A percentile compares a stretch with the other conserved stretches of the same genome.
phyloP scores from a whole-genome alignment of 2,329 filamentous ascomycete genomes.

The Alternaria sp. region DNA sequence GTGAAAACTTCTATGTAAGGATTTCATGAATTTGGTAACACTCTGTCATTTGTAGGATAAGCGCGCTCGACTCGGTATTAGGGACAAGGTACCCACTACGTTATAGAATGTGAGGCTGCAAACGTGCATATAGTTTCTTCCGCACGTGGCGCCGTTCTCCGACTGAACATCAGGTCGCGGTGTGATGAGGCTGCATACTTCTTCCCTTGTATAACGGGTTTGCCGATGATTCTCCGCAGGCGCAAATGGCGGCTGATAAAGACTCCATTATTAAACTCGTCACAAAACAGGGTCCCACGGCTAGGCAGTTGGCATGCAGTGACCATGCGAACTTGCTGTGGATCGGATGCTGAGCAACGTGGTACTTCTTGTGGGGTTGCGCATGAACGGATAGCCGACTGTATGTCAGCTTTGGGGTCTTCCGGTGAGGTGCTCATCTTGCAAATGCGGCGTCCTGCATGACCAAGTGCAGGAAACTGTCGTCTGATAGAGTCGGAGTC shows the following conservation, averaged over 20 bases:
- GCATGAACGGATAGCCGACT: slow-evolving; percentile 10
- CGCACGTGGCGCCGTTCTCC: slow-evolving; percentile 20
- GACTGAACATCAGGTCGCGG: slow-evolving; percentile 13
- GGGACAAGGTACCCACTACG: slow-evolving; percentile 7
- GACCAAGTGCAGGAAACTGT: slow-evolving; percentile 7
- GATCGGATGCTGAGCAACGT: slow-evolving; percentile 11
- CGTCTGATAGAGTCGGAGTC: slow-evolving; percentile 14
- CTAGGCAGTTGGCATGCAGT: neutral
- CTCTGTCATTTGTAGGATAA: slow-evolving; percentile 20
- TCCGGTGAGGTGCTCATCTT: slow-evolving; percentile 5
- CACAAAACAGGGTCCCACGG: neutral
- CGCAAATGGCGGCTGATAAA: slow-evolving; percentile 6
- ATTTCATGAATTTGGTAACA: slow-evolving; percentile 4
- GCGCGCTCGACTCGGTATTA: slow-evolving; percentile 20
- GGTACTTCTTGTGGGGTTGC: slow-evolving; percentile 13
- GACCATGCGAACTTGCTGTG: slow-evolving; percentile 12
- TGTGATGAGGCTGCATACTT: slow-evolving; percentile 10
- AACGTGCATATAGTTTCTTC: slow-evolving; percentile 12
- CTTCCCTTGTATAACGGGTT: slow-evolving; percentile 3
- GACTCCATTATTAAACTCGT: slow-evolving; percentile 1
- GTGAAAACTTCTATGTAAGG: slow-evolving; percentile 5
- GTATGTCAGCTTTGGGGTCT: slow-evolving; percentile 6
- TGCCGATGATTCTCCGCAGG: slow-evolving; percentile 1
- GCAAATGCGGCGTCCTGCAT: slow-evolving; percentile 14
- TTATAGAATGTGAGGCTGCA: slow-evolving; percentile 15